These are phyloP conservation scores for Pythium dissimile DNA, from an alignment of 352 stramenopile species.

Conservation along the genomic window DNA sequence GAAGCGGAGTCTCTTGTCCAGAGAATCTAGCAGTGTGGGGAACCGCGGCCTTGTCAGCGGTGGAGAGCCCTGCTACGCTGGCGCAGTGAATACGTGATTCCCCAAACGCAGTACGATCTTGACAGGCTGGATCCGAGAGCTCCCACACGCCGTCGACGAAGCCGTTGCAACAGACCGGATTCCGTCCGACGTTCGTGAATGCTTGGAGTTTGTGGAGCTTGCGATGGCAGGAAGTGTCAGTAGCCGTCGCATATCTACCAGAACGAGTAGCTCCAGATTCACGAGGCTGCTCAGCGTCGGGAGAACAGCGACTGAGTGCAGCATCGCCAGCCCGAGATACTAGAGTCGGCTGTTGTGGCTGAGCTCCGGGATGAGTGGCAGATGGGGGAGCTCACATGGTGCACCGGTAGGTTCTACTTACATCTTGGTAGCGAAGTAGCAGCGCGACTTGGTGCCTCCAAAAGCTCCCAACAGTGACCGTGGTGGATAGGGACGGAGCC, in stretches of 20 bases:
- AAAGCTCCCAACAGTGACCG: too few species aligned
- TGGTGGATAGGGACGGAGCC: too few species aligned
- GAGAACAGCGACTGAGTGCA: background rate
- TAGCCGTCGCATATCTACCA: background rate
- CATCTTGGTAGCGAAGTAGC: too few species aligned
- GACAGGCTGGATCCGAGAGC: background rate
- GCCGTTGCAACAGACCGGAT: background rate
- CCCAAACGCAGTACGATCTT: background rate
- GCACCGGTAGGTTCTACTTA: too few species aligned
- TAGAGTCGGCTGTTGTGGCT: background rate
- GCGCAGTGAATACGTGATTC: background rate
- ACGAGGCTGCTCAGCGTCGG: background rate
- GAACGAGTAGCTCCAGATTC: background rate
- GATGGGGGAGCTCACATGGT: constrained; percentile 7
- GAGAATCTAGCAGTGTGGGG: background rate
- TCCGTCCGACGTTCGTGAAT: background rate
- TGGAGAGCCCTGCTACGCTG: too few species aligned
- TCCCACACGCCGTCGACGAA: background rate
- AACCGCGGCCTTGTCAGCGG: background rate
- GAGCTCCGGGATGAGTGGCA: background rate
- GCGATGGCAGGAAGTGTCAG: background rate
- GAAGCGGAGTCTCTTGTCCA: background rate
- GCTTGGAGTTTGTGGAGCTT: background rate
- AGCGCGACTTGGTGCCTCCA: too few species aligned
- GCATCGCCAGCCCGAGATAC: constrained; percentile 4